Evolutionary conservation across 768 basidiomycete species (phyloP), one percentile per base, ranked within the genome.

Genomic region (Xerocomellus dryophilus): DNA sequence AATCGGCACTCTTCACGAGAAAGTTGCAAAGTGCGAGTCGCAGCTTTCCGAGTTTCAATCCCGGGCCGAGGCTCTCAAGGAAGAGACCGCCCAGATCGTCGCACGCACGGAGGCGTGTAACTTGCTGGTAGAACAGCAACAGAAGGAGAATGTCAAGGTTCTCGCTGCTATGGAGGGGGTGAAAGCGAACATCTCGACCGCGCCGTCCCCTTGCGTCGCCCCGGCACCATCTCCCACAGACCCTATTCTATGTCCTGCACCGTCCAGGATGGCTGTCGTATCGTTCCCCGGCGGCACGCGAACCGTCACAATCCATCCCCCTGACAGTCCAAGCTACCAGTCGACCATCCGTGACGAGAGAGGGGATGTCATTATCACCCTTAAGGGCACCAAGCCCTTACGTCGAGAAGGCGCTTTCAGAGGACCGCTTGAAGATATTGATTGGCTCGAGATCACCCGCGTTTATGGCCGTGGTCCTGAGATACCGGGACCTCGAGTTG

Each of bases 291-390:
- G 65, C 0, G 57, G 62, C 5, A 45, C 62, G 3, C 62, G 65
- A 14, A 59, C 65, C 20, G 2, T 65, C 36, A 66, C 65, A 2
- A 62, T 65, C 10, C 62, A 66, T 7, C 59, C 65, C 4, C 66
- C 60, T 0, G 18, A 18, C 5, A 57, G 60, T 25, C 53, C 62
- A 7, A 23, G 35, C 18, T 56, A 54, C 35, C 59, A 55, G 8
- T 27, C 65, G 3, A 32, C 42, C 41, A 34, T 65, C 40, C 59
- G 35, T 11, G 64, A 66, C 31, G 65, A 54, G 34, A 46, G 50
- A 1, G 65, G 59, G 4, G 56, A 64, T 0, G 17, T 57, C 35
- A 53, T 65, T 5, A 18, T 65, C 5, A 41, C 56, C 23, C 43
- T 59, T 29, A 59, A 47, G 18, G 42, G 29, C 31, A 6, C 42